Evolutionary conservation across 192 early-diverging fungal species (phyloP).

Genomic region (Polychytrium aggregatum): DNA sequence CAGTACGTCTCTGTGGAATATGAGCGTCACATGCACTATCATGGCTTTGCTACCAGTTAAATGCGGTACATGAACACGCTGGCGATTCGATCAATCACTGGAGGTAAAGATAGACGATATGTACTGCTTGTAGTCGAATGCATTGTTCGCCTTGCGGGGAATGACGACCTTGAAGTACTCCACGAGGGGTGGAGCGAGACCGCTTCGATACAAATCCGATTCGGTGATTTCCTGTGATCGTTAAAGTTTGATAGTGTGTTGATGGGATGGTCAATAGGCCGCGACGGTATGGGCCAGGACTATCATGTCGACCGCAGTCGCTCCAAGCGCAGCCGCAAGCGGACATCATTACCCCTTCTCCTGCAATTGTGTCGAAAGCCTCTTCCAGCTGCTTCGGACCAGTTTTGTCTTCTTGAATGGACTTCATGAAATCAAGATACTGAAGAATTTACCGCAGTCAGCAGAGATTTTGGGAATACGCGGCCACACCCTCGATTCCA

Average conservation of each 20-base stretch:
- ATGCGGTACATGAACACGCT: too few relatives aligned
- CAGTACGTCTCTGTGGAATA: too few relatives aligned
- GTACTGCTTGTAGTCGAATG: slow-evolving; percentile 70
- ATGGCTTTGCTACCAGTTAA: too few relatives aligned
- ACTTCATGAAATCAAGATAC: slow-evolving; percentile 78
- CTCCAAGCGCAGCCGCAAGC: not conserved
- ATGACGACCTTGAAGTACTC: slow-evolving; percentile 63
- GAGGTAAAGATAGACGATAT: slow-evolving; percentile 50
- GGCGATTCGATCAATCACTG: too few relatives aligned
- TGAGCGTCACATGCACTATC: too few relatives aligned
- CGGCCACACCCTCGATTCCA: not conserved
- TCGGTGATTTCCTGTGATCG: slow-evolving; percentile 64
- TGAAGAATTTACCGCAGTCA: slow-evolving; percentile 4
- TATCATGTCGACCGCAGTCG: not conserved
- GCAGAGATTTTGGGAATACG: slow-evolving; percentile 5
- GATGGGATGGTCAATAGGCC: not conserved
- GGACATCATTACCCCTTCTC: slow-evolving; percentile 45
- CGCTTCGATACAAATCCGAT: slow-evolving; percentile 66
- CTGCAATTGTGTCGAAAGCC: slow-evolving; percentile 77
- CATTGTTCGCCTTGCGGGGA: slow-evolving; percentile 50
- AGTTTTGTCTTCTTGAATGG: slow-evolving; percentile 81
- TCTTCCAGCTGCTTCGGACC: slow-evolving; percentile 71
- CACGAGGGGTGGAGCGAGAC: slow-evolving; percentile 62
- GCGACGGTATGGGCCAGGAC: not conserved
- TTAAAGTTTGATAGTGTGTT: not conserved